Evolutionary conservation across 352 stramenopile species (phyloP).

Genomic region (Globisporangium yorkense): DNA sequence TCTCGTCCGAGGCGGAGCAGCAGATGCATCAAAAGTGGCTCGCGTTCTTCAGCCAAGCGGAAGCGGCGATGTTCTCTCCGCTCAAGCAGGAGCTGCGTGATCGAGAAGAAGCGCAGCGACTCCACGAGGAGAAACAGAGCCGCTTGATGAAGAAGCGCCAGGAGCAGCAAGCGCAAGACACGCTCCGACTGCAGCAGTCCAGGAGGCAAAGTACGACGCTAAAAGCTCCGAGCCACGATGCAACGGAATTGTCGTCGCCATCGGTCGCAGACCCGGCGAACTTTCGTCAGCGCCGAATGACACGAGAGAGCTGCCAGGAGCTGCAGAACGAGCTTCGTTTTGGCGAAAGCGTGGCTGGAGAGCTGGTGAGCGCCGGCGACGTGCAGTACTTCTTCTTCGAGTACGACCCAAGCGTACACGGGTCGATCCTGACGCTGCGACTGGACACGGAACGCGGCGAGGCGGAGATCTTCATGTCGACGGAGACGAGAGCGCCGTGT

Average conservation of each 20-base stretch:
- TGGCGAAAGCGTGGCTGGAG: constrained; percentile 31
- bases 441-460: constrained; percentile 39
- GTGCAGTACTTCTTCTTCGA: constrained; percentile 55
- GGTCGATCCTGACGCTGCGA: constrained; percentile 55
- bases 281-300: constrained; percentile 44
- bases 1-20: constrained; percentile 40
- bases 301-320: constrained; percentile 46
- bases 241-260: not conserved
- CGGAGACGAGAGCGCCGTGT: constrained; percentile 56
- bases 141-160: constrained; percentile 58
- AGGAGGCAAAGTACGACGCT: constrained; percentile 11
- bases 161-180: constrained; percentile 47
- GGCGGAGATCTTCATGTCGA: constrained; percentile 64
- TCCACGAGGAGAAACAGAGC: constrained; percentile 42
- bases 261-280: constrained; percentile 14
- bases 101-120: constrained; percentile 33
- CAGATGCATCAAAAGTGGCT: constrained; percentile 52
- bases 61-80: constrained; percentile 47
- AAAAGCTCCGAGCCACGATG: not conserved
- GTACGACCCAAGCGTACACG: constrained; percentile 26
- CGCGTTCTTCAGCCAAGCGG: constrained; percentile 47
- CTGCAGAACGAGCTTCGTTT: constrained; percentile 43
- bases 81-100: constrained; percentile 39
- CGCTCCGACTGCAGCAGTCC: constrained; percentile 29
- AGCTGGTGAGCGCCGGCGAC: constrained; percentile 16